A percentile compares a stretch with the other conserved stretches of the same genome.
Conservation (phyloP, 176 grass and related monocot species). For the Neostapfia colusana region DNA sequence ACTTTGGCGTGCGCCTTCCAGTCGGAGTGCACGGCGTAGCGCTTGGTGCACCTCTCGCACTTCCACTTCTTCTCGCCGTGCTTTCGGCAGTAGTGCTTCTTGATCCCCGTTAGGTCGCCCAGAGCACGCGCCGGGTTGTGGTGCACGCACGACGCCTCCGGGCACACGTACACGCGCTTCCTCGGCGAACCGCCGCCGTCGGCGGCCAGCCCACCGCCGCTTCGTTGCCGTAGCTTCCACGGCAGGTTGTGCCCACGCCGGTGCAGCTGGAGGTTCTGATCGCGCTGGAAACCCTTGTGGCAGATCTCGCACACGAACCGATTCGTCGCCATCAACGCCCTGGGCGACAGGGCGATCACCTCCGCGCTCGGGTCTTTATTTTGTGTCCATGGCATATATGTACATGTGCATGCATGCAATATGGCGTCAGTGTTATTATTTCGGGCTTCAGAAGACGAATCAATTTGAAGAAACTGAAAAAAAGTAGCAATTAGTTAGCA, state of each 20-base stretch:
- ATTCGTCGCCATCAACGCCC: constrained; percentile 79
- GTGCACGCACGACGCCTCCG: constrained; percentile 66
- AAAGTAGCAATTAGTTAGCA: background rate
- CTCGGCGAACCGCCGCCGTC: constrained; percentile 2
- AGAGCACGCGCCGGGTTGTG: constrained; percentile 66
- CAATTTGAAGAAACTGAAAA: background rate
- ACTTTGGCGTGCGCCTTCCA: constrained; percentile 99
- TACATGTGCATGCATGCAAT: background rate
- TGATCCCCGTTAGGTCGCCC: constrained; percentile 77
- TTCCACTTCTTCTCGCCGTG: constrained; percentile 92
- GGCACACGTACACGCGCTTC: constrained; percentile 73
- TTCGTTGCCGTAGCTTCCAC: constrained; percentile 80
- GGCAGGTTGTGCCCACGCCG: constrained; percentile 96
- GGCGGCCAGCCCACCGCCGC: background rate
- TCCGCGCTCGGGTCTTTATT: constrained; percentile 73
- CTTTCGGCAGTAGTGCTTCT: constrained; percentile 83
- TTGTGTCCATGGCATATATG: too few relatives aligned
- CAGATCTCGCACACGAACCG: constrained; percentile 96
- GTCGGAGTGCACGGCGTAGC: constrained; percentile 94
- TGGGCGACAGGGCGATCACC: constrained; percentile 82
- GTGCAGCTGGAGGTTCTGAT: constrained; percentile 98
- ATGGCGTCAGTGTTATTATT: background rate
- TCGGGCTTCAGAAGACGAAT: background rate
- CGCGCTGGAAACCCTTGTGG: constrained; percentile 86
- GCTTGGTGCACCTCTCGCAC: constrained; percentile 78